Conservation (phyloP, 2,329 filamentous ascomycete genomes). For the Monosporascus sp. region DNA sequence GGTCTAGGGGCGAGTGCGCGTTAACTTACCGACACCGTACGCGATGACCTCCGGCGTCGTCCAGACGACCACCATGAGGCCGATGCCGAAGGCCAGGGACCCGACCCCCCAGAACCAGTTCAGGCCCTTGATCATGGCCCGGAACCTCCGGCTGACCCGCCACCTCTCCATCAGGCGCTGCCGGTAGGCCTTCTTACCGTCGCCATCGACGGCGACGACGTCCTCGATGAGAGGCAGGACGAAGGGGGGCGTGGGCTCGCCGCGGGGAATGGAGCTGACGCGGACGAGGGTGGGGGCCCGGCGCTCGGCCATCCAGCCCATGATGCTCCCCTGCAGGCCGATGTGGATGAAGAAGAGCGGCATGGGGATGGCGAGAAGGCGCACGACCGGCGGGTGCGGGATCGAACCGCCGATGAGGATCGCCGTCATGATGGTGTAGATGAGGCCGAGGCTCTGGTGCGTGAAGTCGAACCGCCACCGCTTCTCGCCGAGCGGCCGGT, state of each 20-base stretch:
- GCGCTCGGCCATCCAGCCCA: conserved; percentile 31
- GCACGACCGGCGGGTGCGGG: conserved; percentile 42
- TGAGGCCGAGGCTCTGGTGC: conserved; percentile 39
- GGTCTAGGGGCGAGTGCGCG: too few relatives aligned
- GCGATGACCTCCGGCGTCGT: conserved; percentile 40
- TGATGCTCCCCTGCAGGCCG: conserved; percentile 35
- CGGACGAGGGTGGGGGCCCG: conserved; percentile 48
- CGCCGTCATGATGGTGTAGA: conserved; percentile 43
- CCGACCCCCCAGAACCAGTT: conserved; percentile 54
- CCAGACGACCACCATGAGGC: conserved; percentile 42
- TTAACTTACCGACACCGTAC: conserved; percentile 34
- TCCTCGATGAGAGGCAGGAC: conserved; percentile 64
- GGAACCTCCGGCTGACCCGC: conserved; percentile 46
- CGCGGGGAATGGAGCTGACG: conserved; percentile 58
- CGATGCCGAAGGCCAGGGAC: conserved; percentile 38
- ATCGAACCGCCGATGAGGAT: conserved; percentile 46
- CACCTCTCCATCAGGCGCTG: conserved; percentile 46
- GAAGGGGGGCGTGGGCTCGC: conserved; percentile 52
- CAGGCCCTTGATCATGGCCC: conserved; percentile 46
- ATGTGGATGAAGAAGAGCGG: conserved; percentile 45
- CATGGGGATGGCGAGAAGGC: conserved; percentile 46
- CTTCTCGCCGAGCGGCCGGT: conserved; percentile 42
- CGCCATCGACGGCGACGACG: conserved; percentile 60
- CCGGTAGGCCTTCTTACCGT: conserved; percentile 49
- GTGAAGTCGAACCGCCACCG: conserved; percentile 46